Conservation (phyloP, 208 protist species). For the Leishmania aethiopica region DNA sequence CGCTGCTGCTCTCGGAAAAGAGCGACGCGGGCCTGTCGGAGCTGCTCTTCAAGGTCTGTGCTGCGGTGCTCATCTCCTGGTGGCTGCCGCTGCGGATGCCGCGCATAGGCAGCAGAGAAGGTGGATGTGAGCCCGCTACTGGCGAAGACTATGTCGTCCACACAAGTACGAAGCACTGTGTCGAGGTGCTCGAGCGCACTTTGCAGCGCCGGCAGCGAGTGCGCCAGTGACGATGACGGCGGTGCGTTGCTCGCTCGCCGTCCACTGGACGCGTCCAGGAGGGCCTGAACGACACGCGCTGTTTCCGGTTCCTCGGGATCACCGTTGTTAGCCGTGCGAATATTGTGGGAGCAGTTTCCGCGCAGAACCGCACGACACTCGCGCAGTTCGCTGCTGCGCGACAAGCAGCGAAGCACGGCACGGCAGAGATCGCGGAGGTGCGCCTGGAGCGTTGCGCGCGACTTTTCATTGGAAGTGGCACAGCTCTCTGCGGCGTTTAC, state of each 20-base stretch:
- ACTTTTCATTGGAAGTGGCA: not conserved
- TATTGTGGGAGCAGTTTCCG: no score
- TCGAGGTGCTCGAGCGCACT: constrained; percentile 9
- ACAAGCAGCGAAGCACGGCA: constrained; percentile 7
- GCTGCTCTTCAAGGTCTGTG: not conserved
- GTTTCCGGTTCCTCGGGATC: not conserved
- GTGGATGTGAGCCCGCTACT: not conserved
- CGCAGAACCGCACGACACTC: not conserved
- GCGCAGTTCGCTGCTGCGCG: constrained; percentile 18
- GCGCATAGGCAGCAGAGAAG: not conserved
- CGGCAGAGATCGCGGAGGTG: not conserved
- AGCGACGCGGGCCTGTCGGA: not conserved
- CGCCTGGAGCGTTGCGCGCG: not conserved
- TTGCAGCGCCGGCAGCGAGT: not conserved
- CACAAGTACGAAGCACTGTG: constrained; percentile 7
- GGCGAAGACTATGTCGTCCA: constrained; percentile 18
- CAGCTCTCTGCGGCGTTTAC: not conserved
- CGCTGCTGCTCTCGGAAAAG: not conserved
- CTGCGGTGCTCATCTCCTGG: not conserved
- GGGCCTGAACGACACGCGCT: not conserved
- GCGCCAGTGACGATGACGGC: not conserved
- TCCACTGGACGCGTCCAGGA: not conserved
- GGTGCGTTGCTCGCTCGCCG: not conserved
- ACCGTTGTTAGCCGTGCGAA: not conserved
- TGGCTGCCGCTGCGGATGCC: not conserved